Percentiles rank a stretch among this genome's conserved stretches.
Conservation (phyloP, 148 eudicot species). For the Amaranthus palmeri region DNA sequence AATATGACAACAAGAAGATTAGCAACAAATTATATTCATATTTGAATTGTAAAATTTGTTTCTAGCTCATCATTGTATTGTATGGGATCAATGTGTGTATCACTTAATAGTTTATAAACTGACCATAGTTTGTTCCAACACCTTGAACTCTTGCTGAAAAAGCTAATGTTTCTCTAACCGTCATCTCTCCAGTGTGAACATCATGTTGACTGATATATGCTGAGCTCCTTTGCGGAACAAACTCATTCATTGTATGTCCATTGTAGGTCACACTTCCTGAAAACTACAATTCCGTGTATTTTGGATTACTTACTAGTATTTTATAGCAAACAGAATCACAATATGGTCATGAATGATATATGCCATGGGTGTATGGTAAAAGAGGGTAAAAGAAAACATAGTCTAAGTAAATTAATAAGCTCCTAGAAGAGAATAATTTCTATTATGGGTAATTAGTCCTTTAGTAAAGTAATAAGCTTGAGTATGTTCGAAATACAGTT, state of each 20-base stretch:
- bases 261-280: constrained; percentile 45
- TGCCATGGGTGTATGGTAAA: too few species aligned
- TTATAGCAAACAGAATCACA: too few species aligned
- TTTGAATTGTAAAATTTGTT: too few species aligned
- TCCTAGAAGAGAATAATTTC: too few species aligned
- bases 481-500: too few species aligned
- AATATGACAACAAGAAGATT: constrained; percentile 11
- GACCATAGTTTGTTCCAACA: constrained; percentile 49
- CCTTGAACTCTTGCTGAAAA: constrained; percentile 61
- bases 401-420: too few species aligned
- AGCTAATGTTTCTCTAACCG: constrained; percentile 58
- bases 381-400: too few species aligned
- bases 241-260: constrained; percentile 51
- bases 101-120: constrained; percentile 12
- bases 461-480: too few species aligned
- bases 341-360: too few species aligned
- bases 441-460: too few species aligned
- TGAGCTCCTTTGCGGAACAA: constrained; percentile 48
- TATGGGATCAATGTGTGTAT: not conserved
- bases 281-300: constrained; percentile 20
- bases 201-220: constrained; percentile 61
- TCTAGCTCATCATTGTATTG: too few species aligned
- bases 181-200: constrained; percentile 54
- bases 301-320: not conserved
- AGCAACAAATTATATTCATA: not conserved